Evolutionary conservation across 140 eudicot genomes (phyloP), one percentile per base, ranked within the genome.

Genomic region (Flaveria floridana): DNA sequence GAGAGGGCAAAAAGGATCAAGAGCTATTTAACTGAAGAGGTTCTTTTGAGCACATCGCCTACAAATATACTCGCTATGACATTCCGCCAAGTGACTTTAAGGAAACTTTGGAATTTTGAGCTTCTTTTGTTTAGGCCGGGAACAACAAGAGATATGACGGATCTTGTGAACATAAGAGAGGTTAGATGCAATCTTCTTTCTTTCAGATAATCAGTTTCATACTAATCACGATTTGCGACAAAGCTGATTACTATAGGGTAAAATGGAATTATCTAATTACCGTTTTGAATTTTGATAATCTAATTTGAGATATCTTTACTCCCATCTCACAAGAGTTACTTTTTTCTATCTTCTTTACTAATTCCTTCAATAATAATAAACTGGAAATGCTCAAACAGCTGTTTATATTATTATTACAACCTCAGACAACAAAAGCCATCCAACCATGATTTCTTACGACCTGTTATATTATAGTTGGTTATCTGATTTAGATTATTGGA

Each of bases 41-140:
- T 87, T 21, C 72, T 88, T 10, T 75, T 80, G 0, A 75, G 89
- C 74, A 88, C 88, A 39, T 12, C 84, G 0, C 76, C 96, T 18
- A 70, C 80, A 75, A 87, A 88, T 65, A 87, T 94, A 79, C 92
- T 94, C 23, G 95, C 97, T 50, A 86, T 91, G 97, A 91, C 97
- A 13, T 94, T 91, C 76, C 87, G 99, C 75, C 99, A 91, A 87
- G 99, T 91, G 69, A 88, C 86, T 44, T 9, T 94, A 53, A 72
- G 85, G 73, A 82, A 87, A 44, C 87, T 91, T 21, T 87, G 87
- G 96, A 87, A 80, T 79, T 85, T 87, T 62, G 97, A 94, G 75
- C 76, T 94, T 72, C 50, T 73, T 18, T 65, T 88, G 26, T 88
- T 90, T 76, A 78, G 66, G 74, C 96, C 97, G 12, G 97, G 97